Evolutionary conservation across 2,329 filamentous ascomycete species (phyloP), one percentile per base, ranked within the genome.

Genomic region (Botryosphaeria dothidea): DNA sequence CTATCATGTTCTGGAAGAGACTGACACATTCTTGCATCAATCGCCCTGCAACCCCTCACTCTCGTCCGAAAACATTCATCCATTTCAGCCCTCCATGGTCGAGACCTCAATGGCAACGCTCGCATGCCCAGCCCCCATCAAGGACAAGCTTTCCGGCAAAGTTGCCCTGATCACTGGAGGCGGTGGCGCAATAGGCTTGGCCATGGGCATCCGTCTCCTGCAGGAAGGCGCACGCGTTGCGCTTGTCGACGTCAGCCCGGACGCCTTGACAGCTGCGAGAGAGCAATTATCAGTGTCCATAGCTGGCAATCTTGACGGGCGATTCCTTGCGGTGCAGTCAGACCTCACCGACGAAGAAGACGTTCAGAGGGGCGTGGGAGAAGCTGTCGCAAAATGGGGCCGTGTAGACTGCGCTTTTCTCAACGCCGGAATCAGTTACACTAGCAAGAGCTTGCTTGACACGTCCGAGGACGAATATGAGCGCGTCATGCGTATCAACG

Each of bases 221-320:
- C 68, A 73, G 17, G 77, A 78, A 57, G 77, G 76, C 29, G 77
- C 77, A 27, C 77, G 74, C 21, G 74, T 79, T 36, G 71, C 70
- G 13, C 68, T 79, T 4, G 70, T 79, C 54, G 77, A 79, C 64
- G 74, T 75, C 66, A 68, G 72, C 64, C 67, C 68, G 61, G 66
- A 67, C 8, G 69, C 72, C 7, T 70, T 76, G 38, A 70, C 74
- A 21, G 69, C 66, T 2, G 69, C 71, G 5, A 69, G 69, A 58
- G 69, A 70, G 31, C 68, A 69, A 8, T 31, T 58, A 7, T 27
- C 54, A 21, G 23, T 7, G n/a, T 45, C 9, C 62, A 2, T 68
- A 70, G 13, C 69, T 66, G 71, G 1, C 71, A 76, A 9, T 67
- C 77, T 58, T 4, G 23, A 45, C 1, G 23, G 19, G n/a, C 8